Conservation (phyloP, 1,284 basidiomycete genomes). For the Phellopilus nigrolimitatus region DNA sequence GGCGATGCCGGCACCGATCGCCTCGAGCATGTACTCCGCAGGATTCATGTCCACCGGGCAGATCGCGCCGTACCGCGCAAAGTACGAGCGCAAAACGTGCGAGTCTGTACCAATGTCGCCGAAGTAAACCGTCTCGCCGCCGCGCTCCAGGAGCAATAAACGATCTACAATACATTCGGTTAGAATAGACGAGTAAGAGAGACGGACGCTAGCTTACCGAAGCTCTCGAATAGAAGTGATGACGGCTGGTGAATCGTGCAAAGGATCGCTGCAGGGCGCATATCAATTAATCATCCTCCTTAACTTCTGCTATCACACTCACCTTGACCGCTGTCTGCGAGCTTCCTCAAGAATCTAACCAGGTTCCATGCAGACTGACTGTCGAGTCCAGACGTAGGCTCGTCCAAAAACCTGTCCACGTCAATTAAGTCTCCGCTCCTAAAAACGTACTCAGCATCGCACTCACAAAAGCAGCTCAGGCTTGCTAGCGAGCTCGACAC, state of each 20-base stretch:
- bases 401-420: constrained; percentile 24
- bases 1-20: constrained; percentile 37
- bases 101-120: constrained; percentile 73
- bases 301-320: constrained; percentile 32
- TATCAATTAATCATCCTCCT: not conserved
- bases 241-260: constrained; percentile 76
- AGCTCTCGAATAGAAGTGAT: constrained; percentile 64
- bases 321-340: constrained; percentile 84
- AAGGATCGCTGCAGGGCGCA: constrained; percentile 32
- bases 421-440: constrained; percentile 59
- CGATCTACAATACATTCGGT: constrained; percentile 45
- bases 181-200: constrained; percentile 2
- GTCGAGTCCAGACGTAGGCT: constrained; percentile 65
- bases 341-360: constrained; percentile 77
- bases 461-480: constrained; percentile 81
- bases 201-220: constrained; percentile 32
- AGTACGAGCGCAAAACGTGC: constrained; percentile 59
- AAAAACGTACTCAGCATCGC: constrained; percentile 20
- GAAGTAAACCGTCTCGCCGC: constrained; percentile 75
- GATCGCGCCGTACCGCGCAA: constrained; percentile 57
- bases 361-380: constrained; percentile 83
- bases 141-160: constrained; percentile 57
- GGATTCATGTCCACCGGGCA: constrained; percentile 61
- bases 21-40: constrained; percentile 59
- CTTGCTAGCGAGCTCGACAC: constrained; percentile 83